Evolutionary conservation across 768 basidiomycete species (phyloP).

Genomic region (Gelatoporia subvermispora): DNA sequence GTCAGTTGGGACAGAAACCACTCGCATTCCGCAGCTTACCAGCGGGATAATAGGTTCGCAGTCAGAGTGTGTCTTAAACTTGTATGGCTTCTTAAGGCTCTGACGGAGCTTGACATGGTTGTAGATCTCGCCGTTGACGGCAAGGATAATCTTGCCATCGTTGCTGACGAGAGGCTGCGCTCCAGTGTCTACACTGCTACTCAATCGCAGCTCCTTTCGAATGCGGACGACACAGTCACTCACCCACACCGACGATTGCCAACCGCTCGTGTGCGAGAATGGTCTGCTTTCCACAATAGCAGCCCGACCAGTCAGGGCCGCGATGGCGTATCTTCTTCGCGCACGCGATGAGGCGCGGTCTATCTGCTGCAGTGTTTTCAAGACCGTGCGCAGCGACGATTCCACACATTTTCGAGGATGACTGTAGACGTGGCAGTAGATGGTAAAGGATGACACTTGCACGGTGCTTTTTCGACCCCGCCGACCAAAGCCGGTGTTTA

Average conservation of each 20-base stretch:
- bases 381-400: constrained; percentile 85
- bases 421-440: neutral
- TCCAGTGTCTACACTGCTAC: constrained; percentile 67
- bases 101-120: constrained; percentile 85
- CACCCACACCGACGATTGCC: constrained; percentile 97
- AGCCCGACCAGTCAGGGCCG: constrained; percentile 98
- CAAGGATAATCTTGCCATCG: constrained; percentile 77
- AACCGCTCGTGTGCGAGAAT: constrained; percentile 94
- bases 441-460: neutral
- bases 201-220: neutral
- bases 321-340: constrained; percentile 90
- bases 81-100: constrained; percentile 54
- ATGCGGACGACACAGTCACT: too few relatives aligned
- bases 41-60: constrained; percentile 96
- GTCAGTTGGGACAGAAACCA: neutral
- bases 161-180: constrained; percentile 91
- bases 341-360: constrained; percentile 74
- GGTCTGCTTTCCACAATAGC: constrained; percentile 75
- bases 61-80: constrained; percentile 96
- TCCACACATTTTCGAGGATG: constrained; percentile 67
- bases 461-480: neutral
- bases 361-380: constrained; percentile 61
- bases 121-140: constrained; percentile 99
- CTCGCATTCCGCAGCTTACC: constrained; percentile 35
- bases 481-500: neutral